Percentiles rank a stretch among this genome's conserved stretches.
phyloP scores from a whole-genome alignment of 2,329 filamentous ascomycete genomes.

The Davidsoniella eucalypti region DNA sequence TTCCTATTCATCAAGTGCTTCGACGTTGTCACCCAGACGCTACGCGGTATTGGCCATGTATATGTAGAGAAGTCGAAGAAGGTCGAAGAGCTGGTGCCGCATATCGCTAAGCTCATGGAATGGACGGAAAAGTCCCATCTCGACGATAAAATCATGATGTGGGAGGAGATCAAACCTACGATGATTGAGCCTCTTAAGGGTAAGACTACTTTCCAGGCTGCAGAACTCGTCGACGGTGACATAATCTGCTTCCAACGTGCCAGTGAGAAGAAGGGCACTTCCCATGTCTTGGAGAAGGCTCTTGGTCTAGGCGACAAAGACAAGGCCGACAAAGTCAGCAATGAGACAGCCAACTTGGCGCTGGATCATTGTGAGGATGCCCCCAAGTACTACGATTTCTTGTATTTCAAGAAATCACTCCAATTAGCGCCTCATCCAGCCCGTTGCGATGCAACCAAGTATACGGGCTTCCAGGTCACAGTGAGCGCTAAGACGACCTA shows the following conservation, averaged over 20 bases:
- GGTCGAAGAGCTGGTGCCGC: slow-evolving; percentile 64
- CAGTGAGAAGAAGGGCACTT: slow-evolving; percentile 27
- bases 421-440: slow-evolving; percentile 55
- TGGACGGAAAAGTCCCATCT: slow-evolving; percentile 62
- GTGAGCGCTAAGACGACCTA: slow-evolving; percentile 83
- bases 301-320: slow-evolving; percentile 3
- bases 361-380: slow-evolving; percentile 51
- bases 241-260: slow-evolving; percentile 84
- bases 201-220: slow-evolving; percentile 74
- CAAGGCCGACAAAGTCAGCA: neutral
- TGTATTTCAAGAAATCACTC: slow-evolving; percentile 67
- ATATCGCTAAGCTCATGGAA: slow-evolving; percentile 67
- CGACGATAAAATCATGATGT: slow-evolving; percentile 51
- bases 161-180: slow-evolving; percentile 92
- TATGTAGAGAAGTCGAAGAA: slow-evolving; percentile 81
- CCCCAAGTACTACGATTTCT: slow-evolving; percentile 80
- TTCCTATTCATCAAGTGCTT: slow-evolving; percentile 90
- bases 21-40: slow-evolving; percentile 55
- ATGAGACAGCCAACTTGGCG: neutral
- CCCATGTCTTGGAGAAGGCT: neutral
- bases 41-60: slow-evolving; percentile 64
- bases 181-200: slow-evolving; percentile 94
- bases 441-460: slow-evolving; percentile 37
- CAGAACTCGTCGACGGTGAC: slow-evolving; percentile 92
- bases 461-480: slow-evolving; percentile 55